Conservation (phyloP, 1,284 basidiomycete species). For the Sporisorium scitamineum region DNA sequence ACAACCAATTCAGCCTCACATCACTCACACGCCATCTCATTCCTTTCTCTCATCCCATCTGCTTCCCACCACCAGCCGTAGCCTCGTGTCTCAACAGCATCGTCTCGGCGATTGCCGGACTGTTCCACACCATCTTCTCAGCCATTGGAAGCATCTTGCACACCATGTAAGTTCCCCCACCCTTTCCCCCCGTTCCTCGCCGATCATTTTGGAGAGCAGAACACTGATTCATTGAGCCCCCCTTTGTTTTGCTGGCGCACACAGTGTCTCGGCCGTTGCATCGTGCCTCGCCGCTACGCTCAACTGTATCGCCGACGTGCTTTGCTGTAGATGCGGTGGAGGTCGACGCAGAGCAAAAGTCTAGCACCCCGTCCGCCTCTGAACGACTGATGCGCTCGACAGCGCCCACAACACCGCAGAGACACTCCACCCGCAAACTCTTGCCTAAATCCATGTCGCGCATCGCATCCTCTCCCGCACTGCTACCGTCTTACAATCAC, state of each 20-base stretch:
- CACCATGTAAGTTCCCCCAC: slow-evolving; percentile 50
- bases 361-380: slow-evolving; percentile 3
- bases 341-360: slow-evolving; percentile 35
- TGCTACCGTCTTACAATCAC: slow-evolving; percentile 8
- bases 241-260: not conserved
- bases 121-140: slow-evolving; percentile 52
- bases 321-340: slow-evolving; percentile 56
- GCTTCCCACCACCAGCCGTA: no score
- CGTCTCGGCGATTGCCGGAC: slow-evolving; percentile 48
- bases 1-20: no score
- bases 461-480: not conserved
- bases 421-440: not conserved
- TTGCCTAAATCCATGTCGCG: no score
- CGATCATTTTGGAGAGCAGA: not conserved
- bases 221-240: slow-evolving; percentile 1
- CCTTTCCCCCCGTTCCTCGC: not conserved
- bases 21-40: not conserved
- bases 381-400: no score
- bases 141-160: slow-evolving; percentile 50
- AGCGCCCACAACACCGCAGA: no score
- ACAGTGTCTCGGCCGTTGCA: slow-evolving; percentile 49
- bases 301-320: slow-evolving; percentile 59
- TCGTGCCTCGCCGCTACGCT: slow-evolving; percentile 49
- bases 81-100: slow-evolving; percentile 53
- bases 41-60: no score